A percentile compares a stretch with the other conserved stretches of the same genome.
Conservation (phyloP, 148 eudicot species). For the Dysphania ambrosioides region DNA sequence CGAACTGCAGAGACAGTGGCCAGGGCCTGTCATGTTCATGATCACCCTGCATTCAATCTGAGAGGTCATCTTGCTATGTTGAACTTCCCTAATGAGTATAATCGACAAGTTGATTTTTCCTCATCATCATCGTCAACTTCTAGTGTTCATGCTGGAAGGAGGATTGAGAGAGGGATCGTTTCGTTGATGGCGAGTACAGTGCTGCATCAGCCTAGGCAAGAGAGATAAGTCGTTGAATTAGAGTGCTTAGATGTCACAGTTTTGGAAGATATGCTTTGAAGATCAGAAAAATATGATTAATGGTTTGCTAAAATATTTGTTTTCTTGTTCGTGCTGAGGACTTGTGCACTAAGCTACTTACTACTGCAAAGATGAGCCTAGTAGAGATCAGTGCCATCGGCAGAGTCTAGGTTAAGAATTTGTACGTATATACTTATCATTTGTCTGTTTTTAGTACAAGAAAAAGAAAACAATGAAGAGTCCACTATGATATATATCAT, state of each 20-base stretch:
- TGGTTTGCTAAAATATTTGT: too few relatives aligned
- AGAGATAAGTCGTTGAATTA: conserved; percentile 48
- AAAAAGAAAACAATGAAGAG: background rate
- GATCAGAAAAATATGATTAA: conserved; percentile 17
- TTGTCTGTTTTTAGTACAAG: background rate
- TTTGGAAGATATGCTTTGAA: conserved; percentile 59
- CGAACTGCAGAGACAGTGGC: conserved; percentile 41
- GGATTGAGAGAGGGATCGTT: background rate
- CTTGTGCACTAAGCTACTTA: background rate
- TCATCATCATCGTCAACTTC: background rate
- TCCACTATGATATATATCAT: background rate
- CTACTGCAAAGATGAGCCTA: background rate
- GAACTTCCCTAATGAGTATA: conserved; percentile 53
- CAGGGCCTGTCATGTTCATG: conserved; percentile 54
- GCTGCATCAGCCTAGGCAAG: conserved; percentile 13
- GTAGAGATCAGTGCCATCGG: background rate
- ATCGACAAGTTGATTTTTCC: background rate
- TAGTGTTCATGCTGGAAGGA: background rate
- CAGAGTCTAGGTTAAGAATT: background rate
- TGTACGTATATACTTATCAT: background rate
- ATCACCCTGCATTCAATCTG: conserved; percentile 49
- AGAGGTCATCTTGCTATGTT: conserved; percentile 52
- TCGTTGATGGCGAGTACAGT: background rate
- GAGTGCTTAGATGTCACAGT: conserved; percentile 56
- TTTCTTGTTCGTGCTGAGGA: background rate